Evolutionary conservation across 208 protist species (phyloP).

Genomic region (Trypanosoma theileri): DNA sequence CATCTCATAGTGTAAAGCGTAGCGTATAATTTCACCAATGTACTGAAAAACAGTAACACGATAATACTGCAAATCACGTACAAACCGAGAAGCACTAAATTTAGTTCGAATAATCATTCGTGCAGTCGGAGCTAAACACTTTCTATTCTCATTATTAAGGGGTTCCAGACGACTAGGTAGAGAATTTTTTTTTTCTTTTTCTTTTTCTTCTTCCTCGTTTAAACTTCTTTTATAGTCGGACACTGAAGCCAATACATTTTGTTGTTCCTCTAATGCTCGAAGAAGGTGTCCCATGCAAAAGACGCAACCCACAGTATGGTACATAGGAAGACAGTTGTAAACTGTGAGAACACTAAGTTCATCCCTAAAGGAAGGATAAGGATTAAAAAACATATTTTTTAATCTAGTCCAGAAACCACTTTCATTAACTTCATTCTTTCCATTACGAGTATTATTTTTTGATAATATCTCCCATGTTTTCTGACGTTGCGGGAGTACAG

Average conservation of each 20-base stretch:
- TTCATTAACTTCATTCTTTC: background rate
- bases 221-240: constrained; percentile 10
- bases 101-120: constrained; percentile 71
- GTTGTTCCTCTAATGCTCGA: constrained; percentile 55
- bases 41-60: constrained; percentile 85
- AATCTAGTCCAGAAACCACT: constrained; percentile 4
- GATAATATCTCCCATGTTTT: constrained; percentile 32
- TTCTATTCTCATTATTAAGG: background rate
- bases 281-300: constrained; percentile 70
- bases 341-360: constrained; percentile 42
- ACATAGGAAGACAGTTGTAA: constrained; percentile 85
- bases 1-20: constrained; percentile 56
- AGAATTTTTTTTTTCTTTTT: constrained; percentile 11
- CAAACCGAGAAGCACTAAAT: constrained; percentile 69
- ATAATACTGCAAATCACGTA: constrained; percentile 60
- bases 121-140: constrained; percentile 27
- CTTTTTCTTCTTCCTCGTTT: background rate
- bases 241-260: constrained; percentile 24
- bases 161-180: background rate
- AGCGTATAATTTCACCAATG: constrained; percentile 91
- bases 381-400: constrained; percentile 23
- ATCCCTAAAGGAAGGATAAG: constrained; percentile 15
- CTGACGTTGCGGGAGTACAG: constrained; percentile 35
- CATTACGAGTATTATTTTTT: constrained; percentile 26
- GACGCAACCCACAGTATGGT: constrained; percentile 73